phyloP scores from a whole-genome alignment of 179 eudicot genomes.

The Beta lomatogona region DNA sequence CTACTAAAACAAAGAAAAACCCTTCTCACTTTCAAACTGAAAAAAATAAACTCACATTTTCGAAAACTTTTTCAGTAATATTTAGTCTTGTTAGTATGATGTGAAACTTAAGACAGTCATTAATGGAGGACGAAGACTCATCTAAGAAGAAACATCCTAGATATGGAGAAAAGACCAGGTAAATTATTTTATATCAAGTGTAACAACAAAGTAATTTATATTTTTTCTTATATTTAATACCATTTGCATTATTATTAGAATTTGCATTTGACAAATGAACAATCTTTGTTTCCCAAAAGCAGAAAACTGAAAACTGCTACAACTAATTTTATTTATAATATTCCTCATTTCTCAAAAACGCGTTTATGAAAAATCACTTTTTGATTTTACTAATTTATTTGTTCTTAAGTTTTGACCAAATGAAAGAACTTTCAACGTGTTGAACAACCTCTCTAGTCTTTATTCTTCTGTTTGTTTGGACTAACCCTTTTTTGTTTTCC shows the following conservation, averaged over 20 bases:
- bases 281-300: neutral
- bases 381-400: neutral
- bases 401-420: conserved; percentile 32
- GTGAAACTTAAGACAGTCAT: conserved; percentile 10
- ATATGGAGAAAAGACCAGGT: conserved; percentile 26
- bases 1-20: neutral
- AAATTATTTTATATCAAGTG: neutral
- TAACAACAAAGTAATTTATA: too few relatives aligned
- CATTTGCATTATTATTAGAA: neutral
- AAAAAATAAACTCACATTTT: neutral
- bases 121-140: conserved; percentile 30
- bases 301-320: neutral
- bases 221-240: neutral
- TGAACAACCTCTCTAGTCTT: conserved; percentile 1
- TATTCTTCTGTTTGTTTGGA: conserved; percentile 5
- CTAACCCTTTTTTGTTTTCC: conserved; percentile 7
- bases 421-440: conserved; percentile 20
- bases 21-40: neutral
- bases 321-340: neutral
- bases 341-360: conserved; percentile 14
- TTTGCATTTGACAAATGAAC: neutral
- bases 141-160: conserved; percentile 12
- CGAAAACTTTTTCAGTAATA: neutral
- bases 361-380: conserved; percentile 20
- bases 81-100: neutral